phyloP scores from a whole-genome alignment of 371 early-diverging fungal species.

The Mortierella sp. region DNA sequence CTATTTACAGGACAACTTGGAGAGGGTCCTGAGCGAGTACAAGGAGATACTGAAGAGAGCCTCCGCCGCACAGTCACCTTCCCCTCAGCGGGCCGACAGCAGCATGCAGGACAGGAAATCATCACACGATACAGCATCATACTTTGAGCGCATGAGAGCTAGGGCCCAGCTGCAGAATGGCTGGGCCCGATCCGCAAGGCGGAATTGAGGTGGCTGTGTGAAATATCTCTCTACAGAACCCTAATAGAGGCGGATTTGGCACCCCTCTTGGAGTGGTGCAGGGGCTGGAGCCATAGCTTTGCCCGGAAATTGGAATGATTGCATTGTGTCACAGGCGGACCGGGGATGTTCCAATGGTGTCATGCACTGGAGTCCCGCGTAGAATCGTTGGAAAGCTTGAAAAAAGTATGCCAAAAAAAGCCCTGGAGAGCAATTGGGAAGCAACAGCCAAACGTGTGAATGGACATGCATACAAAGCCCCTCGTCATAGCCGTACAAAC shows the following conservation, averaged over 20 bases:
- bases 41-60: constrained; percentile 20
- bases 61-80: background rate
- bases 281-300: no score
- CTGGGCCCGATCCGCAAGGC: background rate
- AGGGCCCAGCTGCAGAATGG: constrained; percentile 3
- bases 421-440: no score
- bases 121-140: constrained; percentile 19
- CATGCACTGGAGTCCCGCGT: background rate
- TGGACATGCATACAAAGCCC: no score
- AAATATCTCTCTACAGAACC: no score
- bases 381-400: no score
- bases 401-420: no score
- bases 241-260: no score
- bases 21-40: constrained; percentile 25
- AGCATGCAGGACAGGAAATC: background rate
- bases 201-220: background rate
- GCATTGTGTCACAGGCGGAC: constrained; percentile 1
- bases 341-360: constrained; percentile 7
- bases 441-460: no score
- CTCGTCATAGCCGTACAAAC: no score
- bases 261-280: no score
- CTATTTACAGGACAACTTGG: constrained; percentile 19
- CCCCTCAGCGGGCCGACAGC: no score
- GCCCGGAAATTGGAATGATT: background rate
- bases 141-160: constrained; percentile 35